Conservation (phyloP, 140 eudicot genomes). For the Erigeron philadelphicus region DNA sequence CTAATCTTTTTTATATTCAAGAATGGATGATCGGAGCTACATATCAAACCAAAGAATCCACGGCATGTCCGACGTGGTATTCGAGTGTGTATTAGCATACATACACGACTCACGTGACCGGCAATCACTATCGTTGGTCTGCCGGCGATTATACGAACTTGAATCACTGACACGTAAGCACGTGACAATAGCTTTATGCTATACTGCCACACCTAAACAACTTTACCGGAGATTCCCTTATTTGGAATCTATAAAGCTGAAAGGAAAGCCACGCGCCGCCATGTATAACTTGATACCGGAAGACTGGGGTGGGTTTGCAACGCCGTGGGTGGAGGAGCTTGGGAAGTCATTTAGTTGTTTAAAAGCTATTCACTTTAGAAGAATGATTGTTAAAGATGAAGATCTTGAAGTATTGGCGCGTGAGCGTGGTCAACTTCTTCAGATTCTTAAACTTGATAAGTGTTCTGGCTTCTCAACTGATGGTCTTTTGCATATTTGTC, state of each 20-base stretch:
- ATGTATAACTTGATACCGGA: slow-evolving; percentile 90
- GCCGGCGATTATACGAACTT: slow-evolving; percentile 56
- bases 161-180: slow-evolving; percentile 73
- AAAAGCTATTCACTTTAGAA: slow-evolving; percentile 59
- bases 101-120: slow-evolving; percentile 68
- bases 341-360: slow-evolving; percentile 41
- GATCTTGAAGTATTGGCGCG: slow-evolving; percentile 61
- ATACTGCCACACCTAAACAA: slow-evolving; percentile 64
- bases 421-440: slow-evolving; percentile 45
- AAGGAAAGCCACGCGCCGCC: slow-evolving; percentile 94
- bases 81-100: slow-evolving; percentile 72
- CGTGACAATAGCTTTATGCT: slow-evolving; percentile 78
- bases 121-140: slow-evolving; percentile 57
- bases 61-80: slow-evolving; percentile 51
- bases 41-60: slow-evolving; percentile 22
- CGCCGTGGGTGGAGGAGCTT: slow-evolving; percentile 71
- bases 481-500: slow-evolving; percentile 56
- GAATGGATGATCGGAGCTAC: slow-evolving; percentile 34
- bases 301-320: slow-evolving; percentile 88
- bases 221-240: slow-evolving; percentile 52
- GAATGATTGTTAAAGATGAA: slow-evolving; percentile 74
- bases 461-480: slow-evolving; percentile 84
- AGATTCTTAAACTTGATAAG: slow-evolving; percentile 67
- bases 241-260: slow-evolving; percentile 63
- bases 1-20: background rate